Evolutionary conservation across 2,329 filamentous ascomycete species (phyloP).

Genomic region (Fusarium sp.): DNA sequence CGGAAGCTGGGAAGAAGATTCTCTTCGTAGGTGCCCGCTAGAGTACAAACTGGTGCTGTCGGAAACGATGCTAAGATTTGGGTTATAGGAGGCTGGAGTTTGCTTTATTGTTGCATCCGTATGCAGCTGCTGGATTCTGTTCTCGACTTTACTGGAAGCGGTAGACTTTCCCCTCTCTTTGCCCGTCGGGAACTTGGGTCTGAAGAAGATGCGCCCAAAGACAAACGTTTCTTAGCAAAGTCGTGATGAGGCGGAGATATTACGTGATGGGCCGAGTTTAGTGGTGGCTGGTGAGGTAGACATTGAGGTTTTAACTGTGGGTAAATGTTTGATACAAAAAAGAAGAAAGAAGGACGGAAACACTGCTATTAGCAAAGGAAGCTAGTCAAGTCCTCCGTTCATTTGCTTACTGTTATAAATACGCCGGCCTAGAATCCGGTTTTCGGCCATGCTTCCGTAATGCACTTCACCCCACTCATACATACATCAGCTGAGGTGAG

Average conservation of each 20-base stretch:
- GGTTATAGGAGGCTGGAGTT: background rate
- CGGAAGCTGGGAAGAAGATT: background rate
- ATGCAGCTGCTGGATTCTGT: background rate
- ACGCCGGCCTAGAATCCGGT: background rate
- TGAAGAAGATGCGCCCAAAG: background rate
- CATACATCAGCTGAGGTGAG: background rate
- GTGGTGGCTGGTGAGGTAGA: background rate
- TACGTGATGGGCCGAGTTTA: background rate
- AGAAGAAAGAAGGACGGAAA: background rate
- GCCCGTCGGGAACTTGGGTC: background rate
- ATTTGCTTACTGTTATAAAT: background rate
- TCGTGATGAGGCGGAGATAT: background rate
- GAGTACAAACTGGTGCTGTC: too few relatives aligned
- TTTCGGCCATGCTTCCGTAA: background rate
- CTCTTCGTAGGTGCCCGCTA: too few relatives aligned
- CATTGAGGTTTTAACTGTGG: background rate
- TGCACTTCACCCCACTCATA: background rate
- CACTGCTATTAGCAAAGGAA: too few relatives aligned
- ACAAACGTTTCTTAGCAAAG: background rate
- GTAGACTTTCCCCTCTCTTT: background rate
- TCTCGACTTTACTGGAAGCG: background rate
- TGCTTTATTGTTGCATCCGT: background rate
- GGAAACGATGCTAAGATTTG: background rate
- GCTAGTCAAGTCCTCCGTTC: background rate
- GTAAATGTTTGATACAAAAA: background rate